A percentile compares a stretch with the other conserved stretches of the same genome.
These are phyloP conservation scores for Pichia norvegensis DNA, from an alignment of 1,139 yeast species.

Conservation along the genomic window DNA sequence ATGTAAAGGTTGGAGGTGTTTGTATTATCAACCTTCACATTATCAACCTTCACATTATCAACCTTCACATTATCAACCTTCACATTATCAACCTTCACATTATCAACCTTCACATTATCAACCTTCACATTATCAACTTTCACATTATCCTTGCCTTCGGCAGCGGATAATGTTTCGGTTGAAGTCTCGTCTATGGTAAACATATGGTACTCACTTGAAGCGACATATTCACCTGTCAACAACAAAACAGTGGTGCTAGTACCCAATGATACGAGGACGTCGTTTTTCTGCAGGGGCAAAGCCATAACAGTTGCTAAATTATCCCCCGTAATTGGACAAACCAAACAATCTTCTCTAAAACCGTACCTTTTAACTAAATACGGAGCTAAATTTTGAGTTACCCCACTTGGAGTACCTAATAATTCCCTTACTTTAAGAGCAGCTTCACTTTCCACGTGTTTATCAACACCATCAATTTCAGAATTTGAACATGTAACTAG, in stretches of 20 bases:
- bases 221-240: conserved; percentile 68
- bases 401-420: conserved; percentile 38
- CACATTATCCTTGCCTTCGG: too few species aligned
- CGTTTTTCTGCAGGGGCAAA: conserved; percentile 68
- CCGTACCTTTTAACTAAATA: conserved; percentile 66
- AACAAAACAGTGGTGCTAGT: conserved; percentile 83
- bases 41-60: too few species aligned
- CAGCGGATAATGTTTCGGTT: too few species aligned
- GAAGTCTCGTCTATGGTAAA: too few species aligned
- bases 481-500: conserved; percentile 46
- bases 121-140: too few species aligned
- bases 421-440: conserved; percentile 37
- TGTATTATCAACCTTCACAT: not conserved
- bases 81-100: too few species aligned
- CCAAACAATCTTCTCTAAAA: conserved; percentile 42
- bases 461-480: conserved; percentile 24
- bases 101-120: too few species aligned
- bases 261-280: conserved; percentile 74
- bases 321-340: conserved; percentile 78
- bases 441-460: conserved; percentile 23
- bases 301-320: conserved; percentile 84
- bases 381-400: conserved; percentile 41
- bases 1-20: conserved; percentile 51
- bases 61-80: too few species aligned
- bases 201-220: conserved; percentile 77